Percentiles rank a stretch among this genome's conserved stretches.
Conservation (phyloP, 169 alveolate species). For the Babesia bigemina region DNA sequence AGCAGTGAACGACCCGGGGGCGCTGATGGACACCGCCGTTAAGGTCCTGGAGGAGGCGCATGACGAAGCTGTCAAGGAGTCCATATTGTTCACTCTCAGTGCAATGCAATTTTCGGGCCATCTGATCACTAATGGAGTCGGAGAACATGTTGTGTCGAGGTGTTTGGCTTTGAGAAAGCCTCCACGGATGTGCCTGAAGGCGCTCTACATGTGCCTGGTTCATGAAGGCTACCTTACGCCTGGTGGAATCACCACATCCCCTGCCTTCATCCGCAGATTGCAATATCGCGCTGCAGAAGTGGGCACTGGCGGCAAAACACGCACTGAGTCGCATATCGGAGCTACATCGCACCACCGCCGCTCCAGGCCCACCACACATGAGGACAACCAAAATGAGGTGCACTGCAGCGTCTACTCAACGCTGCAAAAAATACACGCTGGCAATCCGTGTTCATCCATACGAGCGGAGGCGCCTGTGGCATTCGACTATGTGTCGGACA, state of each 20-base stretch:
- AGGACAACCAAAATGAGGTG: conserved; percentile 11
- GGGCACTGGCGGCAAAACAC: too few relatives aligned
- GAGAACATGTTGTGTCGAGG: neutral
- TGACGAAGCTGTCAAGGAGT: conserved; percentile 5
- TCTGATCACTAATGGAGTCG: neutral
- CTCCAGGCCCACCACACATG: neutral
- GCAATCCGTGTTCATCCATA: neutral
- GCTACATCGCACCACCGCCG: too few relatives aligned
- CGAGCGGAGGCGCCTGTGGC: conserved; percentile 27
- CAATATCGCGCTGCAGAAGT: neutral
- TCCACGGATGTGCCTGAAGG: neutral
- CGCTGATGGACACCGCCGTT: neutral
- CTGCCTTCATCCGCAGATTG: neutral
- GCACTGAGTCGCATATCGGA: too few relatives aligned
- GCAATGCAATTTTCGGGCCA: conserved; percentile 11
- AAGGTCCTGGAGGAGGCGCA: neutral
- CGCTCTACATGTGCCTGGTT: neutral
- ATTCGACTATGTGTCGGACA: conserved; percentile 34
- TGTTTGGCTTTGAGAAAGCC: neutral
- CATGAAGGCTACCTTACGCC: neutral
- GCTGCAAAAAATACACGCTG: neutral
- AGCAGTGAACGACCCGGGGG: neutral
- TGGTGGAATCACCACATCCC: neutral
- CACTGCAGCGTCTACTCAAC: conserved; percentile 37
- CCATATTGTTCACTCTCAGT: conserved; percentile 8